Percentiles rank a stretch among this genome's conserved stretches.
Evolutionary conservation across 768 basidiomycete species (phyloP).

Genomic region (Coprinellus aureogranulatus): DNA sequence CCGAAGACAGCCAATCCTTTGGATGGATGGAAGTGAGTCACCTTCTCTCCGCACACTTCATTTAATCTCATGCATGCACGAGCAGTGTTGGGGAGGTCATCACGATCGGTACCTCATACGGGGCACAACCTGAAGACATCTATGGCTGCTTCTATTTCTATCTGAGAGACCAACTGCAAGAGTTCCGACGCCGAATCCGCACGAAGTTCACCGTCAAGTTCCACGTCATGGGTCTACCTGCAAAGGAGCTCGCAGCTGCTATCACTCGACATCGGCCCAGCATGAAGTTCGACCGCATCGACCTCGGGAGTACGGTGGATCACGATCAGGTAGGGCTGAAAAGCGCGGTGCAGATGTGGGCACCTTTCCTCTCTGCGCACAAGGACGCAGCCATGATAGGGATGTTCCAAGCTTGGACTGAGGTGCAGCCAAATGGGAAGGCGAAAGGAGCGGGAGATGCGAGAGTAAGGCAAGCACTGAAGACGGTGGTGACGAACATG

Average conservation of each 20-base stretch:
- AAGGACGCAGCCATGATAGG: background rate
- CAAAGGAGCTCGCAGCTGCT: background rate
- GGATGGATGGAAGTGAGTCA: slow-evolving; percentile 33
- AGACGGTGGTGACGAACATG: background rate
- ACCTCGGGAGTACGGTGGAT: slow-evolving; percentile 42
- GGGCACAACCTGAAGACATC: slow-evolving; percentile 34
- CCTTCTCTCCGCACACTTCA: background rate
- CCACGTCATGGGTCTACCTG: slow-evolving; percentile 15
- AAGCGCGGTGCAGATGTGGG: background rate
- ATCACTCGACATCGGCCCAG: slow-evolving; percentile 21
- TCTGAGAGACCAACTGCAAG: slow-evolving; percentile 31
- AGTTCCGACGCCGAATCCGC: slow-evolving; percentile 30
- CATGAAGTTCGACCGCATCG: slow-evolving; percentile 41
- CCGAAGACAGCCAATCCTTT: slow-evolving; percentile 34
- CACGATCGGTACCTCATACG: slow-evolving; percentile 27
- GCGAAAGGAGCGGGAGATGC: background rate
- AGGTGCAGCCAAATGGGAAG: background rate
- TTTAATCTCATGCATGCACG: slow-evolving; percentile 1
- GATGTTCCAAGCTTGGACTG: background rate
- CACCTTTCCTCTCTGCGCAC: background rate
- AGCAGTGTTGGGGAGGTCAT: slow-evolving; percentile 30
- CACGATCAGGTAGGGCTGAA: slow-evolving; percentile 22
- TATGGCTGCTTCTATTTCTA: slow-evolving; percentile 45
- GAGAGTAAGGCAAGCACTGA: background rate
- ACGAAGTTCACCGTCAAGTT: slow-evolving; percentile 26